Evolutionary conservation across 2,329 filamentous ascomycete genomes (phyloP).

Genomic region (Aspergillus oerlinghausenensis): DNA sequence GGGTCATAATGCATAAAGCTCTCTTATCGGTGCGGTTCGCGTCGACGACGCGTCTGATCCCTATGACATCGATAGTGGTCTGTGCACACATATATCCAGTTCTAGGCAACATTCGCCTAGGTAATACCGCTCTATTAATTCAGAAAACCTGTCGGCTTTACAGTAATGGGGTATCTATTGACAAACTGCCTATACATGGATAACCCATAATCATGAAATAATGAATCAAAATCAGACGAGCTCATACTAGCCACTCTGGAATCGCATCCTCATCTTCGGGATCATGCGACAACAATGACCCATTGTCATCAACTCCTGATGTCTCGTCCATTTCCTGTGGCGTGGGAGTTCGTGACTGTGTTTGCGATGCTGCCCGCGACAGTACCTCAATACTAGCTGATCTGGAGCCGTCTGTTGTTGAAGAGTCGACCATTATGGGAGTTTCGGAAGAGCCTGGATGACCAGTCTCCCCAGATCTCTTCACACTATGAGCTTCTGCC

Average conservation of each 20-base stretch:
- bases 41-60: background rate
- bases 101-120: background rate
- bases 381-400: constrained; percentile 23
- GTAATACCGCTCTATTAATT: too few relatives aligned
- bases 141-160: background rate
- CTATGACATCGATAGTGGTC: background rate
- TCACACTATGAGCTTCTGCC: background rate
- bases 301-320: constrained; percentile 39
- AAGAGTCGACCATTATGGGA: constrained; percentile 24
- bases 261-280: constrained; percentile 63
- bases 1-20: background rate
- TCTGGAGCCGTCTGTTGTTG: constrained; percentile 19
- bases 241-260: constrained; percentile 56
- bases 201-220: background rate
- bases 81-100: background rate
- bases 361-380: constrained; percentile 16
- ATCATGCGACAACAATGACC: constrained; percentile 56
- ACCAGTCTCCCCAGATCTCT: background rate
- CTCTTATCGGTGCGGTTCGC: background rate
- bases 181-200: background rate
- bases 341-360: constrained; percentile 7
- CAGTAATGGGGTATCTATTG: background rate
- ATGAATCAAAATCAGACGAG: constrained; percentile 12
- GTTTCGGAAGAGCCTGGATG: constrained; percentile 17
- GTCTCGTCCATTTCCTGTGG: constrained; percentile 17